These are phyloP conservation scores for Cladosporium sp. DNA, from an alignment of 2,329 filamentous ascomycete genomes.

Conservation along the genomic window DNA sequence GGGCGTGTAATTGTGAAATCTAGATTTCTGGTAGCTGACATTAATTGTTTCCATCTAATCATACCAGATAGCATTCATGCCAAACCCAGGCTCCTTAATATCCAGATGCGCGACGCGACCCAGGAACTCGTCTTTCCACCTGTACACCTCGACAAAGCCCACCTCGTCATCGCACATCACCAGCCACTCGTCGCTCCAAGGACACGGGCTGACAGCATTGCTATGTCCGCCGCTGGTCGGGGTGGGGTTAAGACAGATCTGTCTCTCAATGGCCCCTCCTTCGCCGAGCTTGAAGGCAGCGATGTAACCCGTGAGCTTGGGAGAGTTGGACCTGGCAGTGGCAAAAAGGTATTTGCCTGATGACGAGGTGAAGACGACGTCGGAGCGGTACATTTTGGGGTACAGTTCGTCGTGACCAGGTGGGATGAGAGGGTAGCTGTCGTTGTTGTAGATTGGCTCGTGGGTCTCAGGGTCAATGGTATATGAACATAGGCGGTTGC, in stretches of 20 bases:
- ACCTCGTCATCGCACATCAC: conserved; percentile 86
- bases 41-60: conserved; percentile 52
- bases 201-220: conserved; percentile 81
- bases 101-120: conserved; percentile 74
- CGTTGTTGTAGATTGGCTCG: conserved; percentile 75
- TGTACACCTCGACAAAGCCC: conserved; percentile 83
- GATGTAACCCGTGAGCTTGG: conserved; percentile 77
- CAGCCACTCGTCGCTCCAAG: conserved; percentile 86
- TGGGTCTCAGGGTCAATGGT: conserved; percentile 72
- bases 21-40: neutral
- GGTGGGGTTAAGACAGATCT: conserved; percentile 80
- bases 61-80: conserved; percentile 97
- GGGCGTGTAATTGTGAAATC: neutral
- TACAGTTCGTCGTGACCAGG: conserved; percentile 59
- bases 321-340: conserved; percentile 75
- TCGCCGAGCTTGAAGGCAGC: conserved; percentile 72
- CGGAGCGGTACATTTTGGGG: conserved; percentile 74
- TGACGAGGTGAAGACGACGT: conserved; percentile 73
- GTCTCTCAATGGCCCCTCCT: conserved; percentile 68
- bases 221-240: conserved; percentile 85
- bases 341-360: conserved; percentile 79
- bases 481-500: conserved; percentile 80
- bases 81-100: conserved; percentile 84
- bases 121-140: conserved; percentile 80
- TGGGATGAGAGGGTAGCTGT: conserved; percentile 76